phyloP scores from a whole-genome alignment of 2,329 filamentous ascomycete genomes.

The Zarea fungicola region DNA sequence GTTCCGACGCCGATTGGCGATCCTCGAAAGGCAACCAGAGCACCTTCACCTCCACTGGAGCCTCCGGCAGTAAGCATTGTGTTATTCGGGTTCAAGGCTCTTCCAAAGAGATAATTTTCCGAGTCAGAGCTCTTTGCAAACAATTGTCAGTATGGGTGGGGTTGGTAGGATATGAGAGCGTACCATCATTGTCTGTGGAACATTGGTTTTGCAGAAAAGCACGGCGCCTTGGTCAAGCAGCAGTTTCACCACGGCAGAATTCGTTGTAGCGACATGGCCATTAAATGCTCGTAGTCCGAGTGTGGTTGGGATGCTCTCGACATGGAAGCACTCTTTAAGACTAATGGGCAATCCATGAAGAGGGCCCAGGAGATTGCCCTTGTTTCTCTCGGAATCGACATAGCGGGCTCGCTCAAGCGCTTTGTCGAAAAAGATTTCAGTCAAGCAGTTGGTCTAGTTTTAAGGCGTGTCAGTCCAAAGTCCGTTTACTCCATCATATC shows the following conservation, averaged over 20 bases:
- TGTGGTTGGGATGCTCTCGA: background rate
- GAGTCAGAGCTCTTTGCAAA: too few species aligned
- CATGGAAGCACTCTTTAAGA: conserved; percentile 5
- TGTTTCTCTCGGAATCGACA: background rate
- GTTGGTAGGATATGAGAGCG: too few species aligned
- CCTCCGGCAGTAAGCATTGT: background rate
- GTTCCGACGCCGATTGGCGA: background rate
- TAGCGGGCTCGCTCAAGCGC: background rate
- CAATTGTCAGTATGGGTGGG: too few species aligned
- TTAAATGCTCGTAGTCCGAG: background rate
- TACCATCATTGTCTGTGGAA: background rate
- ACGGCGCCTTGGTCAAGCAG: background rate
- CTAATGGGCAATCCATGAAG: conserved; percentile 1
- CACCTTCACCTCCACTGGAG: background rate
- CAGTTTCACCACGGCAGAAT: background rate
- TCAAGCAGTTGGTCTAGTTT: conserved; percentile 1
- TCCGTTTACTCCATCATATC: too few species aligned
- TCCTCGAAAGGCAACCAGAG: background rate
- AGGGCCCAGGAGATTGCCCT: background rate
- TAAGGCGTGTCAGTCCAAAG: too few species aligned
- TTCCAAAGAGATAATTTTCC: too few species aligned
- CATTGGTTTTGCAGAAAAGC: background rate
- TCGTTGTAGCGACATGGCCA: background rate
- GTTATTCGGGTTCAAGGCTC: background rate
- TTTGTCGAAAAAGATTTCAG: background rate